A percentile compares a stretch with the other conserved stretches of the same genome.
phyloP scores from a whole-genome alignment of 768 basidiomycete species.

The Trametopsis cervina region DNA sequence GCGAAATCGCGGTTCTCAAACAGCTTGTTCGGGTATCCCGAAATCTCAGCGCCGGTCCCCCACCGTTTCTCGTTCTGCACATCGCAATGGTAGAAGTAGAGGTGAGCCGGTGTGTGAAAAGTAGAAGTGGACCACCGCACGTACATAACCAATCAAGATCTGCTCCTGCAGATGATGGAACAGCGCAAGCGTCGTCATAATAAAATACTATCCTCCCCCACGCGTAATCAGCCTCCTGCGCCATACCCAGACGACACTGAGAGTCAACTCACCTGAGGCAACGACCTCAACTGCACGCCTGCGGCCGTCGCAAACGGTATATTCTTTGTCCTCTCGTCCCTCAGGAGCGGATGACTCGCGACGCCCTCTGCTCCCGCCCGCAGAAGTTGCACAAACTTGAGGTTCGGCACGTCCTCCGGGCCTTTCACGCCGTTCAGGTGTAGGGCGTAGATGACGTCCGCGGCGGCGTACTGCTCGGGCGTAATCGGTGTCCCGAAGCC shows the following conservation, averaged over 20 bases:
- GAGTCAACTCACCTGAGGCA: slow-evolving; percentile 13
- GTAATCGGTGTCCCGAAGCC: background rate
- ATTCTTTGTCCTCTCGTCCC: slow-evolving; percentile 2
- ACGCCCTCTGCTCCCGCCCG: slow-evolving; percentile 9
- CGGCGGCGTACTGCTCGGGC: background rate
- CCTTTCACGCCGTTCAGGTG: background rate
- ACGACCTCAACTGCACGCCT: slow-evolving; percentile 10
- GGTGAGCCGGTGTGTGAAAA: background rate
- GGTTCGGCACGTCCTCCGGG: slow-evolving; percentile 2
- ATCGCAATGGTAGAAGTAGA: background rate
- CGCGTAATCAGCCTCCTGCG: no score
- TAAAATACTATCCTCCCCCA: slow-evolving; percentile 5
- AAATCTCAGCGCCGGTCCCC: slow-evolving; percentile 6
- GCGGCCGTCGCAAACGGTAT: slow-evolving; percentile 5
- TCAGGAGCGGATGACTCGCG: slow-evolving; percentile 2
- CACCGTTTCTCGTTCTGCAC: slow-evolving; percentile 14
- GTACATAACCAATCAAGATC: slow-evolving; percentile 8
- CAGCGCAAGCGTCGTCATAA: slow-evolving; percentile 8
- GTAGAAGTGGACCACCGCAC: background rate
- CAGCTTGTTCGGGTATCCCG: background rate
- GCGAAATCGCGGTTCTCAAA: slow-evolving; percentile 5
- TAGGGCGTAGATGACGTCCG: slow-evolving; percentile 7
- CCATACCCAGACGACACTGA: no score
- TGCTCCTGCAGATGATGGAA: slow-evolving; percentile 12
- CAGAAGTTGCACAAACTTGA: slow-evolving; percentile 11